A percentile compares a stretch with the other conserved stretches of the same genome.
Evolutionary conservation across 306 rosid genomes (phyloP).

Genomic region (Quercus robur): DNA sequence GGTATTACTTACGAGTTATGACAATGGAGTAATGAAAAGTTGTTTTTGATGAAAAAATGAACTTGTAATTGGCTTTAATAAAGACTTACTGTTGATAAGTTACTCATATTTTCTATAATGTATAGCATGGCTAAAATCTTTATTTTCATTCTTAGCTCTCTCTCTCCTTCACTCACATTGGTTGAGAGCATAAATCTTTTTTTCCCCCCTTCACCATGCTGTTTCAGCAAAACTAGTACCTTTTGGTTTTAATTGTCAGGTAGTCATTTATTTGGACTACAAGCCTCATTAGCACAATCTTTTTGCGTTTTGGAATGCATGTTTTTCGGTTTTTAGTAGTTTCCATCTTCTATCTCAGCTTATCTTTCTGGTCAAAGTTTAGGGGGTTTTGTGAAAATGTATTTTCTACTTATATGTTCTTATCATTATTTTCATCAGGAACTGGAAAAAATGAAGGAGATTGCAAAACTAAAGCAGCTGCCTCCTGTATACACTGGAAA

Average conservation of each 20-base stretch:
- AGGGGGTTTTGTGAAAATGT: neutral
- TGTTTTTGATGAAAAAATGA: neutral
- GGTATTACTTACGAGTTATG: neutral
- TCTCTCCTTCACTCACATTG: neutral
- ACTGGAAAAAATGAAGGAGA: conserved; percentile 89
- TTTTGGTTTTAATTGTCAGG: neutral
- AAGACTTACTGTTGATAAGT: neutral
- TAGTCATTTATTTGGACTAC: too few relatives aligned
- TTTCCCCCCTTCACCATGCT: neutral
- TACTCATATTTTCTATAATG: neutral
- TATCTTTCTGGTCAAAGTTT: neutral
- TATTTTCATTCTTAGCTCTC: neutral
- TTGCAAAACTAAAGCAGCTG: conserved; percentile 64
- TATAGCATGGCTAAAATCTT: neutral
- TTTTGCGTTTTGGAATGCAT: neutral
- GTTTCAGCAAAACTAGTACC: too few relatives aligned
- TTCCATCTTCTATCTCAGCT: neutral
- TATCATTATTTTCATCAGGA: conserved; percentile 44
- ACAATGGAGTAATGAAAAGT: neutral
- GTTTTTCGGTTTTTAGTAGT: neutral
- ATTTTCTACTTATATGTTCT: neutral
- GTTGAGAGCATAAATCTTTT: neutral
- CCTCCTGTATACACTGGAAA: conserved; percentile 91
- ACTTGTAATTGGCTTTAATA: neutral
- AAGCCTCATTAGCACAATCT: neutral